Evolutionary conservation across 768 basidiomycete genomes (phyloP).

Genomic region (Postia placenta): DNA sequence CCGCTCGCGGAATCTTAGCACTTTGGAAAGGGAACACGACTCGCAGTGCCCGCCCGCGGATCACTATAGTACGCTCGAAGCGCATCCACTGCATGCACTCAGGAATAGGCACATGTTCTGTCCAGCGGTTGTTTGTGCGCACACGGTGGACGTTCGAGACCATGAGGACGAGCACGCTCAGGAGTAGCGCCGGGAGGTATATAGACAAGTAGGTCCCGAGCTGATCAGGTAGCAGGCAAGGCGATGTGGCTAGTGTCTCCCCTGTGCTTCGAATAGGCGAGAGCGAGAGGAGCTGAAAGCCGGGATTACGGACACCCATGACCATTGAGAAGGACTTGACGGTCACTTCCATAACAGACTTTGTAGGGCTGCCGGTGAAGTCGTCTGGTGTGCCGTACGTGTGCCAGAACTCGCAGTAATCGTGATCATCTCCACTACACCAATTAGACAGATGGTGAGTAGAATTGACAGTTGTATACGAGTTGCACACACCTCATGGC

Average conservation of each 20-base stretch:
- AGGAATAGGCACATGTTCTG: conserved; percentile 14
- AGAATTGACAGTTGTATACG: too few species aligned
- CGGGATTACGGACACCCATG: conserved; percentile 79
- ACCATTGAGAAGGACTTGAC: conserved; percentile 89
- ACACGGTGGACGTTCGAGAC: conserved; percentile 19
- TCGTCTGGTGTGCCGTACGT: conserved; percentile 21
- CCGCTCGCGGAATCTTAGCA: not conserved
- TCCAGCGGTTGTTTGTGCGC: conserved; percentile 9
- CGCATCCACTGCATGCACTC: conserved; percentile 15
- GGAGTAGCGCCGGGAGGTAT: conserved; percentile 63
- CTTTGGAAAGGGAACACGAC: not conserved
- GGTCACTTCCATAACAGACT: conserved; percentile 62
- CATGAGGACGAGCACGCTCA: conserved; percentile 51
- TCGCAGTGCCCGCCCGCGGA: conserved; percentile 2
- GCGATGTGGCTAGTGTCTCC: conserved; percentile 43
- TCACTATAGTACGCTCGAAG: conserved; percentile 5
- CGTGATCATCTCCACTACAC: conserved; percentile 86
- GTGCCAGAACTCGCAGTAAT: conserved; percentile 82
- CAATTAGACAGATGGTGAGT: not conserved
- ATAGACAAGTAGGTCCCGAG: conserved; percentile 63
- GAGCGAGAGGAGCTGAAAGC: conserved; percentile 86
- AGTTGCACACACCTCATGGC: conserved; percentile 61
- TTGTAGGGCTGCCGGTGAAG: not conserved
- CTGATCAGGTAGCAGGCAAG: conserved; percentile 84
- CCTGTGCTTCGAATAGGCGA: conserved; percentile 31